Base-by-base conservation (phyloP, 495 filamentous ascomycete genomes). In the Durotheca rogersii region DNA sequence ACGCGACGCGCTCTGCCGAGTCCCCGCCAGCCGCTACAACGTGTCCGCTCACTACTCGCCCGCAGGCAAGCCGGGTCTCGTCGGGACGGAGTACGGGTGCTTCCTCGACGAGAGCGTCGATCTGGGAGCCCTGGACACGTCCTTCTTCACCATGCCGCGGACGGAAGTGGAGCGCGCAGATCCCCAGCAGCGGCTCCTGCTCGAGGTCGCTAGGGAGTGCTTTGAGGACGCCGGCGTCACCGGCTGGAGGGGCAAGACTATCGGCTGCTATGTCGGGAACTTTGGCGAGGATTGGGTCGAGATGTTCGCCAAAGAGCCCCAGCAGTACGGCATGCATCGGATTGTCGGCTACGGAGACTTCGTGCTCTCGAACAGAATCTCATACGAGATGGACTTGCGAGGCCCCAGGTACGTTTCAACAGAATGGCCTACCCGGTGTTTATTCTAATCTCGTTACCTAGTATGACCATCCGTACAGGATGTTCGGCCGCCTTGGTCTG, bases 311-410 rank as follows among this genome's bases (percentile, higher is more conserved):
- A 53, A 55, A 5, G 65, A 67, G n/a, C 2, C 18, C 1, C 56
- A 63, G 10, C 47, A 56, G 40, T 31, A 39, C 21, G 51, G 53
- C 1, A 43, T 29, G 19, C 58, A 65, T 35, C 39, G 49, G 34
- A 21, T 60, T 18, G 53, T 51, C 7, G 58, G 61, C 7, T 15
- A 19, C 7, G 70, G 69, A 47, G 68, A 69, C 2, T 60, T 68
- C 1, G 71, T 84, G 4, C 65, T 82, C 0, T 70, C 76, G 6
- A 81, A 82, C 39, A 78, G 90, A 5, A 61, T 81, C 11, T 56
- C 58, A 4, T 72, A 65, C 29, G 65, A 69, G 34, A 59, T 62
- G 21, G 63, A 68, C 35, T 53, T 69, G 7, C 49, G 40, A 34
- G 67, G 67, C 11, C 67, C 68, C 1, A 66, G 58, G 58, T 62